Evolutionary conservation across 768 basidiomycete species (phyloP).

Genomic region (Rhodosporidiobolus sp.): DNA sequence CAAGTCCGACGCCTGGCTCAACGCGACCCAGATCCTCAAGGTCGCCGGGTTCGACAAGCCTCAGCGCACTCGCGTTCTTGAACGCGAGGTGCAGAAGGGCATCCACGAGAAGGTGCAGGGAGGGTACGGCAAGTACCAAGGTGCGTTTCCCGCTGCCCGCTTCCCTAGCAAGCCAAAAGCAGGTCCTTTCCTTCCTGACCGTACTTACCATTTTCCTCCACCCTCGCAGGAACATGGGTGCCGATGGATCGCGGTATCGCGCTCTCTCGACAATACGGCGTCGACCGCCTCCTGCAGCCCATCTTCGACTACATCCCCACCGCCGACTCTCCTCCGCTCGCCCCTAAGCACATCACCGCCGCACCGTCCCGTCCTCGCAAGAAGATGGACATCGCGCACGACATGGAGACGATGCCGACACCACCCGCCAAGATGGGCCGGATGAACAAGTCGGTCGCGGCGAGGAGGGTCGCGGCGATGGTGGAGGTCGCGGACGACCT

Average conservation of each 20-base stretch:
- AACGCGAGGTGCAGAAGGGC: constrained; percentile 96
- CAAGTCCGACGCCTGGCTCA: constrained; percentile 93
- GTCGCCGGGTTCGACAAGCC: constrained; percentile 99
- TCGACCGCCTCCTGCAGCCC: constrained; percentile 77
- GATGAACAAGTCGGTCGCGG: constrained; percentile 10
- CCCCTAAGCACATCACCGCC: constrained; percentile 91
- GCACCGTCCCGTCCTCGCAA: constrained; percentile 51
- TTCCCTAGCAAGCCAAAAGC: too few relatives aligned
- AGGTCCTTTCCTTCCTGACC: neutral
- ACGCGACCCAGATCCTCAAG: constrained; percentile 98
- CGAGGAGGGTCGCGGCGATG: constrained; percentile 12
- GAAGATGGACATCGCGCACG: constrained; percentile 35
- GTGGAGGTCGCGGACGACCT: constrained; percentile 8
- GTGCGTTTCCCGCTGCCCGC: constrained; percentile 53
- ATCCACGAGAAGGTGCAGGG: constrained; percentile 99
- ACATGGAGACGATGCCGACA: constrained; percentile 23
- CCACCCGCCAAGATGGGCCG: constrained; percentile 11
- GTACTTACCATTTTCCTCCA: neutral
- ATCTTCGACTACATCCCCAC: constrained; percentile 92
- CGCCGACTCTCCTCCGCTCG: constrained; percentile 80
- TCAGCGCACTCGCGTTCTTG: constrained; percentile 91
- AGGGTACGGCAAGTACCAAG: constrained; percentile 99
- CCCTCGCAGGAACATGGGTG: constrained; percentile 96
- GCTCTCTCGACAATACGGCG: constrained; percentile 88
- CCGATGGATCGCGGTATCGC: constrained; percentile 83